A percentile compares a stretch with the other conserved stretches of the same genome.
Evolutionary conservation across 495 filamentous ascomycete species (phyloP).

Genomic region (Penicillium angulare): DNA sequence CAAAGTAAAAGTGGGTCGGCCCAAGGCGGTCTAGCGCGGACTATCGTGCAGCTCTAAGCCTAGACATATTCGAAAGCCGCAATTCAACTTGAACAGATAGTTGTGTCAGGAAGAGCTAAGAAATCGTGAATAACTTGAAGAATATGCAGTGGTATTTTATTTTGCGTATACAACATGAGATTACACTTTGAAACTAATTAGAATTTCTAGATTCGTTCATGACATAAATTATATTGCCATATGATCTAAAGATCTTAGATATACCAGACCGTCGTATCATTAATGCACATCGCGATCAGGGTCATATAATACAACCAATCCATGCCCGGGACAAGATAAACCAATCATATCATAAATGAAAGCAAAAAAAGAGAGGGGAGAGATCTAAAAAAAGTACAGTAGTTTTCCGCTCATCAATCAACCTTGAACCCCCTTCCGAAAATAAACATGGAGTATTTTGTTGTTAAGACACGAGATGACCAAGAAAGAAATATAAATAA

Average conservation of each 20-base stretch:
- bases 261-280: constrained; percentile 20
- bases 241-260: constrained; percentile 6
- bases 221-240: background rate
- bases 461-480: constrained; percentile 35
- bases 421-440: constrained; percentile 27
- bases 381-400: constrained; percentile 39
- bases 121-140: too few relatives aligned
- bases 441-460: constrained; percentile 30
- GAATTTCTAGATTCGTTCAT: too few relatives aligned
- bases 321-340: constrained; percentile 31
- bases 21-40: constrained; percentile 23
- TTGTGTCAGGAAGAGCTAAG: too few relatives aligned
- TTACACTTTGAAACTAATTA: too few relatives aligned
- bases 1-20: constrained; percentile 29
- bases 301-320: constrained; percentile 37
- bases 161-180: too few relatives aligned
- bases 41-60: background rate
- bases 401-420: constrained; percentile 37
- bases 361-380: constrained; percentile 37
- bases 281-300: constrained; percentile 28
- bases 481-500: constrained; percentile 21
- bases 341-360: constrained; percentile 16
- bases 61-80: too few relatives aligned
- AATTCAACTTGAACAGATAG: too few relatives aligned
- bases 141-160: too few relatives aligned